Conservation (phyloP, 768 basidiomycete species). For the Termitomyces titanicus region DNA sequence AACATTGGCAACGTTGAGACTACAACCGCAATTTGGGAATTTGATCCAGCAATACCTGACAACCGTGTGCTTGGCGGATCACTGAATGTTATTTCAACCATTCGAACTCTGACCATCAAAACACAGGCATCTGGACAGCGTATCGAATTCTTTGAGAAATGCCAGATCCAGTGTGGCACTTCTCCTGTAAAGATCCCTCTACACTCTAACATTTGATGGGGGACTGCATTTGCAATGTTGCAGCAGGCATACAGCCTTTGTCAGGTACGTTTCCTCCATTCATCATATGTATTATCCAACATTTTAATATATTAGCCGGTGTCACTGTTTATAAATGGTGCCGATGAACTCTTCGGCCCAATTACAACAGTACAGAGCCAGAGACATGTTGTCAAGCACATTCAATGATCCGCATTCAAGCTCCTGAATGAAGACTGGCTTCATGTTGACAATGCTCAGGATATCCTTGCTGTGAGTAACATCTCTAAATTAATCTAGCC, state of each 20-base stretch:
- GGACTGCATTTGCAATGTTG: too few species aligned
- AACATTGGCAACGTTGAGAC: constrained; percentile 24
- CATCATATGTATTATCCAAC: too few species aligned
- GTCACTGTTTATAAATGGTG: constrained; percentile 8
- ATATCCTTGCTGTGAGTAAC: constrained; percentile 11
- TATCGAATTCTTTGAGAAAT: constrained; percentile 19
- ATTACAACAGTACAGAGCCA: constrained; percentile 9
- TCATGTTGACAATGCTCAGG: constrained; percentile 1
- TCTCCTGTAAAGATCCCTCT: constrained; percentile 18
- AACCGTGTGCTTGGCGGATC: constrained; percentile 24
- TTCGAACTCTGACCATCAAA: constrained; percentile 28
- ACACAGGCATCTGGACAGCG: constrained; percentile 21
- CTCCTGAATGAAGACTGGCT: constrained; percentile 6
- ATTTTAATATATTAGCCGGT: constrained; percentile 13
- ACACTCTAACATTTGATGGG: constrained; percentile 17
- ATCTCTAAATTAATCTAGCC: background rate
- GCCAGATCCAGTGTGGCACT: constrained; percentile 16
- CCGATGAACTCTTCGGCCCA: constrained; percentile 8
- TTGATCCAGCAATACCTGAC: constrained; percentile 19
- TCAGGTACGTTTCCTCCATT: constrained; percentile 1
- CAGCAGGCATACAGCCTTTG: background rate
- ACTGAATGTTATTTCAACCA: constrained; percentile 26
- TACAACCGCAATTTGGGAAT: constrained; percentile 29
- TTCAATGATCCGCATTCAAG: constrained; percentile 11
- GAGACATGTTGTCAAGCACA: constrained; percentile 6